Percentiles rank a stretch among this genome's conserved stretches.
These are phyloP conservation scores for Geotrichum australiense DNA, from an alignment of 1,139 yeast species.

Conservation along the genomic window DNA sequence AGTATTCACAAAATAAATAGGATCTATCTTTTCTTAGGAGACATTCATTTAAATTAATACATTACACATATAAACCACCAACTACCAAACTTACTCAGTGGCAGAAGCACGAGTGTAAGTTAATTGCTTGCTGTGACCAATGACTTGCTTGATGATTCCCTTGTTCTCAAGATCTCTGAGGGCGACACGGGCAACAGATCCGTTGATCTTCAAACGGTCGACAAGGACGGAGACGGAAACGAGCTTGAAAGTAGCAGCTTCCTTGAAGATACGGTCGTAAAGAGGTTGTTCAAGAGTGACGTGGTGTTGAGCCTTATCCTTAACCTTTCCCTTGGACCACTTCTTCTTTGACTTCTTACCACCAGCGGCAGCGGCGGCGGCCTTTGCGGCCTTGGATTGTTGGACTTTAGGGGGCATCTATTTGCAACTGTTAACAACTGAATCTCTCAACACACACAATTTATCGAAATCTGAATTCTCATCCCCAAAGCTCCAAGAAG, in stretches of 20 bases:
- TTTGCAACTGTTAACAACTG: not conserved
- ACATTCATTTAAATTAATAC: conserved; percentile 6
- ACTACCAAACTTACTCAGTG: conserved; percentile 16
- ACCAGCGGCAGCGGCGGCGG: conserved; percentile 99
- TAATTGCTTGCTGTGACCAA: conserved; percentile 94
- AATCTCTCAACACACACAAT: not conserved
- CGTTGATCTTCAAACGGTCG: conserved; percentile 99
- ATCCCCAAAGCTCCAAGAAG: too few species aligned
- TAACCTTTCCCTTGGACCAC: conserved; percentile 99
- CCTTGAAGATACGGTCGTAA: conserved; percentile 98
- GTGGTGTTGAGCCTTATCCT: conserved; percentile 99
- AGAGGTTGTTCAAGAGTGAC: conserved; percentile 96
- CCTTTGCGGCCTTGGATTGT: conserved; percentile 99
- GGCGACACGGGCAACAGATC: conserved; percentile 98
- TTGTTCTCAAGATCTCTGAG: conserved; percentile 91
- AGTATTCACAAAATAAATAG: too few species aligned
- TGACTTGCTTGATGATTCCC: conserved; percentile 92
- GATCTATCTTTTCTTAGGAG: too few species aligned
- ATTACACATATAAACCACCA: conserved; percentile 8
- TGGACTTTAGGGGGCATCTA: conserved; percentile 98
- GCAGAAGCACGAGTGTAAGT: conserved; percentile 41
- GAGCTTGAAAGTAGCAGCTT: conserved; percentile 98
- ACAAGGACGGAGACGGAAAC: conserved; percentile 97
- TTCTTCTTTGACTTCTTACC: conserved; percentile 99
- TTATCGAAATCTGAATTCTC: not conserved